Conservation (phyloP, 306 rosid species). For the Fragaria ananassa region DNA sequence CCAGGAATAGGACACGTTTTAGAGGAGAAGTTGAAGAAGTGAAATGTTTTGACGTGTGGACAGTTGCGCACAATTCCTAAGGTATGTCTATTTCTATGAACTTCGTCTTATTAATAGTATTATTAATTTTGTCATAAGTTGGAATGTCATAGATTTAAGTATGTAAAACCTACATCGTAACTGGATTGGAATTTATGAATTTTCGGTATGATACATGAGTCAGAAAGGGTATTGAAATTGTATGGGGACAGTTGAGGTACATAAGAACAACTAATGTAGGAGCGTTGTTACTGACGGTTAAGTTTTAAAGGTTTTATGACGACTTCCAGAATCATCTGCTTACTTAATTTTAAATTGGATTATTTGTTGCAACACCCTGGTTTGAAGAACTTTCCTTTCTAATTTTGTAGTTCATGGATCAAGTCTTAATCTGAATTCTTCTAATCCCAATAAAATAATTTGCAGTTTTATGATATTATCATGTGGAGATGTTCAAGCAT, state of each 20-base stretch:
- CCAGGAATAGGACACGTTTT: slow-evolving; percentile 85
- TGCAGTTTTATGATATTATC: background rate
- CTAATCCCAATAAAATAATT: background rate
- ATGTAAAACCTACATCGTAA: background rate
- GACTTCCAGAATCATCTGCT: background rate
- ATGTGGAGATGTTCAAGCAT: slow-evolving; percentile 25
- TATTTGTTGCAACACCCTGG: background rate
- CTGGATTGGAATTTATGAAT: background rate
- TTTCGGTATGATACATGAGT: background rate
- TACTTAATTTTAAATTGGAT: background rate
- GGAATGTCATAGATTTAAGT: background rate
- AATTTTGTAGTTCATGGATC: slow-evolving; percentile 4
- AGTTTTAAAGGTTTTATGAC: background rate
- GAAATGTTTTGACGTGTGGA: slow-evolving; percentile 64
- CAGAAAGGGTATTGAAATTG: background rate
- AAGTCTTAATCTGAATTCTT: background rate
- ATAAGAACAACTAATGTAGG: background rate
- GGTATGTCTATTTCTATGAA: slow-evolving; percentile 39
- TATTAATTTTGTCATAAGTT: slow-evolving; percentile 14
- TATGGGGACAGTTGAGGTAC: background rate
- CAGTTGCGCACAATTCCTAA: slow-evolving; percentile 65
- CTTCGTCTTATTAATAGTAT: background rate
- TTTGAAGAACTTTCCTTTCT: background rate
- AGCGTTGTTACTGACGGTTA: background rate
- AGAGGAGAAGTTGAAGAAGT: slow-evolving; percentile 75